phyloP scores from a whole-genome alignment of 139 green algal species.

The Tetraselmis chui region DNA sequence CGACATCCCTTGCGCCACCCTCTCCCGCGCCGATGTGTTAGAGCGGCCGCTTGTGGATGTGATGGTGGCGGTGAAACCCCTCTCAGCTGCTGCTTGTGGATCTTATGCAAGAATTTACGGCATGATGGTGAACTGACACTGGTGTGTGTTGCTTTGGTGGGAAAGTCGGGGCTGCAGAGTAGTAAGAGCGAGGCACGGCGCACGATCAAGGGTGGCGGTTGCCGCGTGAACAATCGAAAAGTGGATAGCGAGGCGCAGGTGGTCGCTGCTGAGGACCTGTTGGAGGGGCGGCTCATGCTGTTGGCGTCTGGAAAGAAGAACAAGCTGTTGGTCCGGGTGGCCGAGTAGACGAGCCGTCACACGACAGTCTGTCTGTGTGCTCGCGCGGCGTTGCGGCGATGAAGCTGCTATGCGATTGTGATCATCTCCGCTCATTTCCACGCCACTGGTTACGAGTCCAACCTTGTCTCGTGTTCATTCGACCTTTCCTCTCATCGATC shows the following conservation, averaged over 20 bases:
- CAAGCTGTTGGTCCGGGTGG: constrained; percentile 85
- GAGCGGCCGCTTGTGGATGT: constrained; percentile 66
- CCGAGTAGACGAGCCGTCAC: constrained; percentile 10
- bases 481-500: no score
- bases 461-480: no score
- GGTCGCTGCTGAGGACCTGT: constrained; percentile 60
- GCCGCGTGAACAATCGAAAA: constrained; percentile 89
- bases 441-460: no score
- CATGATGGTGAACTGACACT: no score
- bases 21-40: constrained; percentile 48
- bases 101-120: no score
- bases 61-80: constrained; percentile 59
- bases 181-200: constrained; percentile 76
- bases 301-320: constrained; percentile 97
- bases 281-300: constrained; percentile 84
- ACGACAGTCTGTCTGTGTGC: no score
- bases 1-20: constrained; percentile 54
- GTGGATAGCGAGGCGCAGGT: constrained; percentile 56
- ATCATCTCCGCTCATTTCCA: no score
- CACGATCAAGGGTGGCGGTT: constrained; percentile 73
- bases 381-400: no score
- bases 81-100: no score
- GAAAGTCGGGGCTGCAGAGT: constrained; percentile 53
- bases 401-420: no score
- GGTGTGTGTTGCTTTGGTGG: no score